phyloP scores from a whole-genome alignment of 2,329 filamentous ascomycete genomes.

The Xylariaceae sp. region DNA sequence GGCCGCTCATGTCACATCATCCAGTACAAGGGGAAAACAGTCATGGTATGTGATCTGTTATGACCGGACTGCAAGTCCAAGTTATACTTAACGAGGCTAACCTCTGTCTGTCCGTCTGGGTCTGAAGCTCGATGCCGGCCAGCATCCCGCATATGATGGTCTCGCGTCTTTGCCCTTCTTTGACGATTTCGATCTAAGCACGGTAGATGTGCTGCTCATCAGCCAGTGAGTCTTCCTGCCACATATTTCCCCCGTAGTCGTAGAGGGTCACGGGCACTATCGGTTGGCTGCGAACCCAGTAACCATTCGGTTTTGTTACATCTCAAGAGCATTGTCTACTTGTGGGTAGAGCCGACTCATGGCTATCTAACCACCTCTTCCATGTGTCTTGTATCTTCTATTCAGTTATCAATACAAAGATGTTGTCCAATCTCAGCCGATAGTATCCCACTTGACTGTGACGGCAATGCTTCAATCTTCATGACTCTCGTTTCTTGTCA shows the following conservation, averaged over 20 bases:
- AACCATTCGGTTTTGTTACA: conserved; percentile 2
- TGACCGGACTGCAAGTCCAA: conserved; percentile 1
- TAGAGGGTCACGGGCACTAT: conserved; percentile 24
- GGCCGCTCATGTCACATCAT: conserved; percentile 96
- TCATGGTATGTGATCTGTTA: conserved; percentile 66
- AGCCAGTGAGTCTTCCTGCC: conserved; percentile 78
- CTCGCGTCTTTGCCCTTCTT: conserved; percentile 93
- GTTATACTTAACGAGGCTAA: conserved; percentile 12
- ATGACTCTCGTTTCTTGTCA: neutral
- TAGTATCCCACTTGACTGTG: conserved; percentile 27
- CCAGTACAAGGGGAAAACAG: conserved; percentile 98
- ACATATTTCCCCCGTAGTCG: conserved; percentile 16
- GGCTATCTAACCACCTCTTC: conserved; percentile 12
- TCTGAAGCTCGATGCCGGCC: conserved; percentile 83
- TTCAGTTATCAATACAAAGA: conserved; percentile 42
- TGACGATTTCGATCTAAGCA: conserved; percentile 96
- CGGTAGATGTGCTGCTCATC: conserved; percentile 92
- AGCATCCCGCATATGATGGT: conserved; percentile 94
- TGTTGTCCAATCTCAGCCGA: conserved; percentile 31
- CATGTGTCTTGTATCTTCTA: conserved; percentile 25
- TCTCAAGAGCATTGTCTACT: neutral
- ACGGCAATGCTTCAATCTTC: conserved; percentile 9
- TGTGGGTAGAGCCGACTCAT: conserved; percentile 13
- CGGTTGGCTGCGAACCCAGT: conserved; percentile 24
- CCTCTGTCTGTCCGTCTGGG: conserved; percentile 7